Percentiles rank a stretch among this genome's conserved stretches.
These are phyloP conservation scores for Medicago ruthenica DNA, from an alignment of 306 rosid genomes.

Conservation along the genomic window DNA sequence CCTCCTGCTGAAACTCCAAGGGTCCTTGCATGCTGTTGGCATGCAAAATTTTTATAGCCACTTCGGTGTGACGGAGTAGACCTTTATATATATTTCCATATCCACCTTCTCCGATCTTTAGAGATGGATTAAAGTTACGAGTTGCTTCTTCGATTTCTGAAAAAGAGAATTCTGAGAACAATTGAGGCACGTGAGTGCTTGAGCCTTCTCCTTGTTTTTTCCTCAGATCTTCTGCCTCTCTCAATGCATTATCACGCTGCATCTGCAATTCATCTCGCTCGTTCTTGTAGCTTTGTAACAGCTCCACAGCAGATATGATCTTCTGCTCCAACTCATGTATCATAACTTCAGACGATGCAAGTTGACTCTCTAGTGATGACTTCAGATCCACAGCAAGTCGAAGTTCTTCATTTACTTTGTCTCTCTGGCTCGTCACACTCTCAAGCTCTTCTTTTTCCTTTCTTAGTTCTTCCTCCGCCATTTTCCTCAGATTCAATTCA, in stretches of 20 bases:
- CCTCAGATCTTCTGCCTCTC: slow-evolving; percentile 90
- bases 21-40: slow-evolving; percentile 80
- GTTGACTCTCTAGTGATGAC: slow-evolving; percentile 70
- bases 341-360: slow-evolving; percentile 63
- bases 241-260: slow-evolving; percentile 73
- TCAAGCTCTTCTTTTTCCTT: slow-evolving; percentile 62
- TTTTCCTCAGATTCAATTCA: slow-evolving; percentile 66
- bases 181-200: slow-evolving; percentile 50
- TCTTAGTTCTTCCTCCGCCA: slow-evolving; percentile 62
- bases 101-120: slow-evolving; percentile 94
- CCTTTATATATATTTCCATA: slow-evolving; percentile 88
- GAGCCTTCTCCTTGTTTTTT: slow-evolving; percentile 69
- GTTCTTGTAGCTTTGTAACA: slow-evolving; percentile 65
- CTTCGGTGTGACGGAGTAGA: slow-evolving; percentile 72
- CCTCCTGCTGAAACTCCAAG: slow-evolving; percentile 92
- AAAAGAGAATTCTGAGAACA: slow-evolving; percentile 76
- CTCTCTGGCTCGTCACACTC: slow-evolving; percentile 52
- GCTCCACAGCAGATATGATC: slow-evolving; percentile 74
- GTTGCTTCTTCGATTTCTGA: slow-evolving; percentile 85
- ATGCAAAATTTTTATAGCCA: slow-evolving; percentile 75
- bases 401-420: slow-evolving; percentile 69
- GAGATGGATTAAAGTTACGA: slow-evolving; percentile 56
- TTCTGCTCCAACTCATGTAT: slow-evolving; percentile 72
- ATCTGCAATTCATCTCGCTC: slow-evolving; percentile 75
- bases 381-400: slow-evolving; percentile 58